Evolutionary conservation across 2,329 filamentous ascomycete species (phyloP).

Genomic region (Nothophaeocryptopus gaeumannii): DNA sequence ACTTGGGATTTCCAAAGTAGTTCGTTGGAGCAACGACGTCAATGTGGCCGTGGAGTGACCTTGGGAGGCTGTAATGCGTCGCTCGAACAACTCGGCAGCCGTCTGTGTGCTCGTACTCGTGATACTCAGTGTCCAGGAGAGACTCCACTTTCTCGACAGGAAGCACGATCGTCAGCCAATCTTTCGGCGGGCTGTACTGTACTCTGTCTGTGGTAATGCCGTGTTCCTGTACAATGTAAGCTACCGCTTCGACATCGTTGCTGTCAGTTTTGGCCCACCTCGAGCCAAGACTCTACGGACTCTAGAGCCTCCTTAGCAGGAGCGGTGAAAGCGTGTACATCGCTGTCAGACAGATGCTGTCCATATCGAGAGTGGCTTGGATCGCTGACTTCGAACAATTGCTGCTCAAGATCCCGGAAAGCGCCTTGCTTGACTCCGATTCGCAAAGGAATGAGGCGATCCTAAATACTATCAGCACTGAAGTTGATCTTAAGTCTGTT

Average conservation of each 20-base stretch:
- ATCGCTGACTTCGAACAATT: conserved; percentile 60
- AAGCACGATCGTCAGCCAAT: conserved; percentile 60
- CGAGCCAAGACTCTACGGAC: conserved; percentile 57
- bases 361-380: conserved; percentile 61
- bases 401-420: conserved; percentile 51
- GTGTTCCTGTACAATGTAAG: conserved; percentile 51
- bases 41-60: conserved; percentile 53
- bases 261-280: background rate
- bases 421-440: conserved; percentile 25
- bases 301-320: conserved; percentile 51
- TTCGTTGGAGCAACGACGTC: conserved; percentile 60
- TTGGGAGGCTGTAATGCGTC: conserved; percentile 61
- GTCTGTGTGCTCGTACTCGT: conserved; percentile 48
- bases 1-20: conserved; percentile 21
- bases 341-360: conserved; percentile 54
- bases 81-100: conserved; percentile 52
- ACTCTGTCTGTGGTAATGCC: conserved; percentile 30
- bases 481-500: background rate
- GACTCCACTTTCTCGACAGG: conserved; percentile 42
- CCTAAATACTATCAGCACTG: conserved; percentile 7
- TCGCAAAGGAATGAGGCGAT: conserved; percentile 20
- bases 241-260: conserved; percentile 22
- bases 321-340: conserved; percentile 54
- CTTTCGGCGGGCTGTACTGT: conserved; percentile 28
- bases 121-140: conserved; percentile 59